Evolutionary conservation across 1,139 yeast genomes (phyloP), one percentile per base, ranked within the genome.

Genomic region (Lodderomyces margitis): DNA sequence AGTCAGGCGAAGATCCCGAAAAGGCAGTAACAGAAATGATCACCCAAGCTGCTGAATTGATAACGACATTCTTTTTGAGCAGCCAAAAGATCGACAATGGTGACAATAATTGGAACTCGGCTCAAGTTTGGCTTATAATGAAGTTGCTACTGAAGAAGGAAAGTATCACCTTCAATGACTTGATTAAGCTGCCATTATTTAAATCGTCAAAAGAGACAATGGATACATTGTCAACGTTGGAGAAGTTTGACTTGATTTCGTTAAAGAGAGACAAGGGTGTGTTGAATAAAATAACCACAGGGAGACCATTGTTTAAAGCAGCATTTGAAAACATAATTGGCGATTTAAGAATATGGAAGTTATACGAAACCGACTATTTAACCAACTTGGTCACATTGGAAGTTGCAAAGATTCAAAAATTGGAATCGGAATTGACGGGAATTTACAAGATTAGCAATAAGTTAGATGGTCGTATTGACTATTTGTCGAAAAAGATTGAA

Each of bases 91-190:
- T 65, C 23, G 53, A 47, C 5, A 41, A 42, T 17, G 46, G 38
- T 19, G 64, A 59, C 28, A 68, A 66, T 20, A 78, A 78, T 14
- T 81, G 94, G 76, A 76, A 78, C 35, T 69, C 83, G 5, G 87
- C 95, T 1, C 97, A 92, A 56, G 95, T 89, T 0, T 92, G 98
- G 98, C 78, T 75, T 19, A 59, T 92, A 15, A 80, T 92, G 56
- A 85, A 85, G 54, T 51, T 74, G 34, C 69, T 92, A 36, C 76
- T 89, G 1, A 57, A 63, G 5, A 56, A 63, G 0, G 79, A 75
- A 1, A 50, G 56, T 3, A 63, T 85, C 2, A 52, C 64, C 1
- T 84, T 70, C 53, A 68, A 70, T 33, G 81, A 82, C 10, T 64
- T 86, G 37, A 68, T 75, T 27, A 69, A 74, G 40, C 70, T 75